Base-by-base conservation (phyloP, 768 basidiomycete species). In the Amanita exitialis region DNA sequence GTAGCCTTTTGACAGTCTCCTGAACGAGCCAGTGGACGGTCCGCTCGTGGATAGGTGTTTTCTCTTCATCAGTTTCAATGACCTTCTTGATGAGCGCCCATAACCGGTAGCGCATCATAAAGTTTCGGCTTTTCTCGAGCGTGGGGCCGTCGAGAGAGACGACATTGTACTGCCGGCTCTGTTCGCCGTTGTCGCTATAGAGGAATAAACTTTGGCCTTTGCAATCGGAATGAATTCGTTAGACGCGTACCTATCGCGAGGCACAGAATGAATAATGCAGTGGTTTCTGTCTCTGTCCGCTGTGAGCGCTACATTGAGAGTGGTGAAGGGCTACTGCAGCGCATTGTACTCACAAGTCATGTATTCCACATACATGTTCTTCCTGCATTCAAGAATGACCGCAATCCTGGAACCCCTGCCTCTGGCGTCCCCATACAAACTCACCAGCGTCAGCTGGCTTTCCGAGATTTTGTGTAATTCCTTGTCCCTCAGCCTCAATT, bases 11-110 rank as follows among this genome's bases (percentile, higher is more conserved):
- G 74, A 37, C 53, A 80, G 83, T 13, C 60, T 61, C 1, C 3
- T 67, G 55, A 25, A 77, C 66, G 43, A 79, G 69, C 72, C 74
- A 80, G n/a, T 69, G 62, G 12, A 80, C 71, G 0, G 73, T 74
- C 16, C 77, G 72, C 3, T 66, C 55, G 41, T 66, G 60, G 4
- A 65, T 2, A 0, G 69, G 62, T 1, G 70, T 69, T 16, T 61
- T 54, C 15, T 57, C 46, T 3, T 53, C 55, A 48, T 76, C 69
- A 0, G 53, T 65, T 13, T 60, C 51, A 45, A 67, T 56, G n/a
- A 82, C 71, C 23, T 75, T 63, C 0, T 69, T 57, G 53, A 86
- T 72, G 35, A 77, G 57, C 0, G 65, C 67, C 20, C 77, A 57
- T 1, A 79, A 66, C 16, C 73, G 74, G 57, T 73, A 81, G 37